These are phyloP conservation scores for Dunaliella sp. DNA, from an alignment of 139 green algal species.

Conservation along the genomic window DNA sequence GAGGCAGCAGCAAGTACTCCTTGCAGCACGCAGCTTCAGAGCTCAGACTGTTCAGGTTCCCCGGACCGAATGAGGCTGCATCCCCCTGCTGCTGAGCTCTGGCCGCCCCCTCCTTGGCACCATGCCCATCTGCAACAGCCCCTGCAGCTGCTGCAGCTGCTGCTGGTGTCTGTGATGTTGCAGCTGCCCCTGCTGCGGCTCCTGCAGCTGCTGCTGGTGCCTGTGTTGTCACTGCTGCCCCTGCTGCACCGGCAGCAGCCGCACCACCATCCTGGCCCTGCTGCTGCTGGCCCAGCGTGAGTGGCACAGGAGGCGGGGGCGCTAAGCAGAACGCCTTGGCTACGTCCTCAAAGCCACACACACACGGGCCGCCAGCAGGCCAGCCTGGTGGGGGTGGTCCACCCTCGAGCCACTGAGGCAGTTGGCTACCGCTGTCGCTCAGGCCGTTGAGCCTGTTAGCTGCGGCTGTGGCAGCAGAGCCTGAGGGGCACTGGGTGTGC, in stretches of 20 bases:
- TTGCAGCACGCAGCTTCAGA: not conserved
- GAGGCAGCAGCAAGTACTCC: constrained; percentile 32
- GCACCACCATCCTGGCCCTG: not conserved
- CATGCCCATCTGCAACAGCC: not conserved
- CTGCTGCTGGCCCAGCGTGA: not conserved
- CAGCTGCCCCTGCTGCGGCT: too few species aligned
- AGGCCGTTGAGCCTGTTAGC: too few species aligned
- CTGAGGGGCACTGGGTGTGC: not conserved
- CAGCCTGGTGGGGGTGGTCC: too few species aligned
- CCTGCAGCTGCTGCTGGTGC: not conserved
- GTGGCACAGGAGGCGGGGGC: not conserved
- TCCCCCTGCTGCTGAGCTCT: not conserved
- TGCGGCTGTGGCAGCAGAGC: too few species aligned
- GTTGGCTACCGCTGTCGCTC: not conserved
- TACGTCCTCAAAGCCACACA: not conserved
- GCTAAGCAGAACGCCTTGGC: not conserved
- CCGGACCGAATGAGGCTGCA: not conserved
- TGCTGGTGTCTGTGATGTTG: too few species aligned
- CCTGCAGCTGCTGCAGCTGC: not conserved
- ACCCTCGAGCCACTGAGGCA: too few species aligned
- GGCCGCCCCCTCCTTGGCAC: not conserved
- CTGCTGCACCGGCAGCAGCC: too few species aligned
- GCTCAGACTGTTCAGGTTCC: not conserved
- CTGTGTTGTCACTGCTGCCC: too few species aligned
- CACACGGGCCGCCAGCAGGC: too few species aligned